Evolutionary conservation across 345 rosid genomes (phyloP).

Genomic region (Iberis pinnata): DNA sequence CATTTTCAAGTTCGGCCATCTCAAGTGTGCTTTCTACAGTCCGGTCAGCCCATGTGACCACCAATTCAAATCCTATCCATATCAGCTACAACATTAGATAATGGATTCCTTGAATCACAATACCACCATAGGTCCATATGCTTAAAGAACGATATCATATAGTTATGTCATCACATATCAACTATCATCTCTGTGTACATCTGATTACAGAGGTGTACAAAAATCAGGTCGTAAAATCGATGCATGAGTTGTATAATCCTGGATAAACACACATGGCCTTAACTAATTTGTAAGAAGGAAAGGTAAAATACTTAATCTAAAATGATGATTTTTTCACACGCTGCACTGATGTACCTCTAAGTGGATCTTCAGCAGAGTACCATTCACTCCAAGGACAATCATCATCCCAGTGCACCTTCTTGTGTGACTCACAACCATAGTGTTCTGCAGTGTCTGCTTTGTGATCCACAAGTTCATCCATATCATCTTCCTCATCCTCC

Average conservation of each 20-base stretch:
- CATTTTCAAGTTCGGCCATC: constrained; percentile 95
- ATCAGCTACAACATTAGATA: constrained; percentile 20
- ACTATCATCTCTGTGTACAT: neutral
- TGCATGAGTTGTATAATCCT: constrained; percentile 5
- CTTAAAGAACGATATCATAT: neutral
- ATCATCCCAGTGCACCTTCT: constrained; percentile 79
- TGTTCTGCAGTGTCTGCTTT: constrained; percentile 41
- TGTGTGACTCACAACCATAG: constrained; percentile 40
- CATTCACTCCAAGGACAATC: constrained; percentile 99
- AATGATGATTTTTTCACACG: neutral
- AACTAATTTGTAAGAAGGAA: constrained; percentile 3
- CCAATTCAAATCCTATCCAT: constrained; percentile 61
- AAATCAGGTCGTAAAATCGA: constrained; percentile 9
- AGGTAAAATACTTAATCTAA: neutral
- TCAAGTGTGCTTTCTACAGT: constrained; percentile 72
- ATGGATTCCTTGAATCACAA: constrained; percentile 12
- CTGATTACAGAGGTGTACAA: constrained; percentile 11
- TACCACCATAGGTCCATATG: constrained; percentile 15
- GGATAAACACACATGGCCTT: neutral
- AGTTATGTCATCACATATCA: constrained; percentile 7
- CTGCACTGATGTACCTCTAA: constrained; percentile 46
- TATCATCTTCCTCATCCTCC: constrained; percentile 50
- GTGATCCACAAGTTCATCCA: constrained; percentile 44
- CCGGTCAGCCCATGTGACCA: constrained; percentile 64
- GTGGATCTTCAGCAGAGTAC: constrained; percentile 93